Evolutionary conservation across 495 filamentous ascomycete species (phyloP), one percentile per base, ranked within the genome.

Genomic region (Tuber aestivum): DNA sequence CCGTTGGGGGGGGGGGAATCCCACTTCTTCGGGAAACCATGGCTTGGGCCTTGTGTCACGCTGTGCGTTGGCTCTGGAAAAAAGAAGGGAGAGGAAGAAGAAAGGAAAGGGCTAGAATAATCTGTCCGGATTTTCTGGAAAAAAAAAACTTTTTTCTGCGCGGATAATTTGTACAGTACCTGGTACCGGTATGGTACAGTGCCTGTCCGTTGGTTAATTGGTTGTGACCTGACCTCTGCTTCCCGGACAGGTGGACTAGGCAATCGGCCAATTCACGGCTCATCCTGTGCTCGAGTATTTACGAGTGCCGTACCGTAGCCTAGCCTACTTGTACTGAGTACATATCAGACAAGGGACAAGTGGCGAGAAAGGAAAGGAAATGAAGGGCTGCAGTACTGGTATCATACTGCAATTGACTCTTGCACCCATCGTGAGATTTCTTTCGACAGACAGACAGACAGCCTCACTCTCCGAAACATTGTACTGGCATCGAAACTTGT

Each of bases 181-280:
- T 61, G 50, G n/a, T 61, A 61, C 48, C 14, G 2, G 42, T 44
- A 1, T 44, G 0, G 14, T 44, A 1, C n/a, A n/a, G n/a, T n/a
- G n/a, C 20, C 56, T 35, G 56, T 65, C 56, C n/a, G 56, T 65
- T 65, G 56, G 27, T 18, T 65, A 65, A 65, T 65, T 65, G 56
- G 27, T 18, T 65, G 56, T 32, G 56, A 65, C 27, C 27, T 35
- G 56, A 35, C 56, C 56, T 65, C 56, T 2, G n/a, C 56, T 7
- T 35, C n/a, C 56, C 23, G 27, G 50, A 27, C 23, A 61, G 50
- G 10, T 3, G 32, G 56, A n/a, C n/a, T n/a, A n/a, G n/a, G n/a
- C n/a, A n/a, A n/a, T 6, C 14, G 16, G 27, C 4, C 56, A 65
- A 27, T 65, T 35, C 5, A 27, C 50, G 14, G 50, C 27, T 27